Evolutionary conservation across 495 filamentous ascomycete species (phyloP), one percentile per base, ranked within the genome.

Genomic region (Friedmanniomyces endolithicus): DNA sequence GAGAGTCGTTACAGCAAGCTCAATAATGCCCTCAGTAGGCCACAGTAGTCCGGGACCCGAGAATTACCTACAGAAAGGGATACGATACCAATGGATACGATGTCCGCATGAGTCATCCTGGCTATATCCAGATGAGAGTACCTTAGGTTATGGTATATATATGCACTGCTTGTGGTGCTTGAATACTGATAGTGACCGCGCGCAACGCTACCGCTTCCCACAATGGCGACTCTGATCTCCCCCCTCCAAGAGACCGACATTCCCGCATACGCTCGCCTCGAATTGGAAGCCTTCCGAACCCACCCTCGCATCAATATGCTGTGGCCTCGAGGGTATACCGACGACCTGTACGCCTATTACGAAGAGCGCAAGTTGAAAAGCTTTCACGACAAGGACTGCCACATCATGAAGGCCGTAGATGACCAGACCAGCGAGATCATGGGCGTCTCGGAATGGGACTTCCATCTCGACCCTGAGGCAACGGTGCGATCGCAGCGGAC

Each of bases 361-460:
- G 44, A 52, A 24, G 22, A 41, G n/a, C 9, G 25, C 48, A 55
- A 56, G 29, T 25, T 7, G 6, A 29, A 52, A 14, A 47, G 23
- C 39, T 52, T 51, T 20, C 34, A 49, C 17, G 52, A 63, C 24
- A 6, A 34, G 14, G 25, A 52, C 11, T n/a, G 24, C 19, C 57
- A 25, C 12, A 35, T 59, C 41, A 14, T 56, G 23, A 63, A 63
- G 43, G 56, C 52, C 40, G 48, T 56, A 8, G 60, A 63, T 23
- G 39, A 49, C 4, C 33, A 33, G 11, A 56, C 52, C 20, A 50
- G 50, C 23, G 23, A 55, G 27, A 59, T 63, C 23, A 23, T 56
- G 6, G 60, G 51, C 4, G 43, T 39, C 14, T 50, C 57, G 11
- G 58, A 63, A 29, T 63, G 60, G 60, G 50, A 44, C 31, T 52